Base-by-base conservation (phyloP, 2,329 filamentous ascomycete species). In the Botryotinia globosa region DNA sequence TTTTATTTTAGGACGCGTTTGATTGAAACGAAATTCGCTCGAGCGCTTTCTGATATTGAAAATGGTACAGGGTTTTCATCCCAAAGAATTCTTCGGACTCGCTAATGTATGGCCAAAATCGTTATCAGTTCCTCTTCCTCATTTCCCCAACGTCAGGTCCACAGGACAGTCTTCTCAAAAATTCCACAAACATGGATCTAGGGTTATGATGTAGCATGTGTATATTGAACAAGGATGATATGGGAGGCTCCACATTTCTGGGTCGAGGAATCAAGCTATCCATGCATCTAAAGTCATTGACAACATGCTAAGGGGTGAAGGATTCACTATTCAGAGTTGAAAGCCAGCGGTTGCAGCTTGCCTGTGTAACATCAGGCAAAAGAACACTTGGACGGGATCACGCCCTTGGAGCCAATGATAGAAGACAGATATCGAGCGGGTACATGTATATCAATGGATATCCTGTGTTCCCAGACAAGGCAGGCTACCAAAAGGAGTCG, bases 41-140 rank as follows among this genome's bases (percentile, higher is more conserved):
- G 65, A 56, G 34, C 48, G 22, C 37, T 5, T 54, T 66, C 54
- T 29, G 25, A 66, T 66, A 54, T 66, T 66, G 45, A 45, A 39
- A 66, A 51, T n/a, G 16, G 32, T 51, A 54, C 42, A 48, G 44
- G 29, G 12, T 48, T 22, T 8, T 8, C 34, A 66, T 54, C 64
- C n/a, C 25, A 66, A 66, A 20, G 16, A 63, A 20, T 29, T 34
- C 37, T 39, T 48, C 45, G 51, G 22, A 34, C 45, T 54, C 25
- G 64, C 45, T 48, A 54, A n/a, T 51, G 48, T 67, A 32, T 44
- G 32, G n/a, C n/a, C 37, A 54, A 39, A 45, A n/a, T 71, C 59
- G 59, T 71, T 71, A 71, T 66, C 61, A 66, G 44, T 56, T 45
- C 61, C 45, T 66, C 25, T 65, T 65, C 32, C 45, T 67, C 65